Percentiles rank a stretch among this genome's conserved stretches.
phyloP scores from a whole-genome alignment of 257 asterid genomes.

The Fraxinus pennsylvanica region DNA sequence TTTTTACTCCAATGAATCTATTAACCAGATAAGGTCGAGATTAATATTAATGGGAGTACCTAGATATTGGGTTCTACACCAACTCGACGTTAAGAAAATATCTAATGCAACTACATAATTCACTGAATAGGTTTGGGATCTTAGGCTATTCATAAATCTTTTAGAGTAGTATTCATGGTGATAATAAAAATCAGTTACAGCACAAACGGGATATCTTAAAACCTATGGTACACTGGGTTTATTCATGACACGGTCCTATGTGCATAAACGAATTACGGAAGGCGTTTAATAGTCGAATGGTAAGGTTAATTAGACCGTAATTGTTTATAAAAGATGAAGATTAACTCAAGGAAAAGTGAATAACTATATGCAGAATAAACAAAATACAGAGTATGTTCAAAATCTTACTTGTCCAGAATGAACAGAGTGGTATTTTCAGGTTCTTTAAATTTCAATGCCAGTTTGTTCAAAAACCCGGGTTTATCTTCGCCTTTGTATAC shows the following conservation, averaged over 20 bases:
- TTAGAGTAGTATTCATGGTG: too few species aligned
- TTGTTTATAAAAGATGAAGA: background rate
- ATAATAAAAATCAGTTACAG: too few species aligned
- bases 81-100: too few species aligned
- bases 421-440: conserved; percentile 87
- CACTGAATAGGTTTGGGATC: too few species aligned
- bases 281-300: too few species aligned
- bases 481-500: conserved; percentile 74
- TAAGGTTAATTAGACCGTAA: background rate
- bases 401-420: conserved; percentile 91
- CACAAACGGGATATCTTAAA: too few species aligned
- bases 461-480: conserved; percentile 71
- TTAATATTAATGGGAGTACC: background rate
- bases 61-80: background rate
- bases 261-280: too few species aligned
- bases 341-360: background rate
- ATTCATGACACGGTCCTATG: too few species aligned
- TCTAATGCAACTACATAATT: too few species aligned
- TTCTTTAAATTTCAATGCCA: conserved; percentile 73
- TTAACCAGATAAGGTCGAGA: background rate
- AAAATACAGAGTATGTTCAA: background rate
- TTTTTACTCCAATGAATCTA: background rate
- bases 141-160: too few species aligned
- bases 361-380: background rate
- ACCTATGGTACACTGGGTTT: too few species aligned